Percentiles rank a stretch among this genome's conserved stretches.
Conservation (phyloP, 2,329 filamentous ascomycete genomes). For the Cordyceps fumosorosea region DNA sequence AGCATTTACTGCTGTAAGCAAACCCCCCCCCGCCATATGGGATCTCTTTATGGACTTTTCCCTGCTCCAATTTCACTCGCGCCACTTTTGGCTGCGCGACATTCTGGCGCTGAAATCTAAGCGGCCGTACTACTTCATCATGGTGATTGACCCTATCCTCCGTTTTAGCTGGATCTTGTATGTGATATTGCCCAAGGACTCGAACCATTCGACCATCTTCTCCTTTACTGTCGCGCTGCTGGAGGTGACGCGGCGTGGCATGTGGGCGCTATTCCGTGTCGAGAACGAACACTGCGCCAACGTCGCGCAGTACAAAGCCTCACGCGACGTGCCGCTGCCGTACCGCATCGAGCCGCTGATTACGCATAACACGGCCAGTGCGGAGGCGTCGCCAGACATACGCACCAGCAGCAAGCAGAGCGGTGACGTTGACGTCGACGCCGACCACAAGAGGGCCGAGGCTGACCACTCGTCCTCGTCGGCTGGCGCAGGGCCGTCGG, state of each 20-base stretch:
- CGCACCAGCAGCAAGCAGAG: slow-evolving; percentile 18
- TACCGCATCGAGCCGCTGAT: slow-evolving; percentile 56
- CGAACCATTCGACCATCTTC: slow-evolving; percentile 75
- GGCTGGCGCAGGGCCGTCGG: background rate
- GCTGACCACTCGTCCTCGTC: background rate
- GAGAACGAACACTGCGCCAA: slow-evolving; percentile 98
- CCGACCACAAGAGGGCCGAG: background rate
- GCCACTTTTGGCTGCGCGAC: slow-evolving; percentile 63
- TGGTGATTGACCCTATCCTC: slow-evolving; percentile 74
- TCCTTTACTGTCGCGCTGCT: slow-evolving; percentile 73
- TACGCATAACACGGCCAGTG: slow-evolving; percentile 34
- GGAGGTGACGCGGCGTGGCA: slow-evolving; percentile 76
- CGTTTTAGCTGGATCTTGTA: slow-evolving; percentile 96
- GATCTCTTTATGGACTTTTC: slow-evolving; percentile 96
- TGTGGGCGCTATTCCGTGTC: slow-evolving; percentile 90
- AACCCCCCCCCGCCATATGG: slow-evolving; percentile 58
- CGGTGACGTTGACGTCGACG: background rate
- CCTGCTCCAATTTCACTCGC: slow-evolving; percentile 69
- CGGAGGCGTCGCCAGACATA: slow-evolving; percentile 22
- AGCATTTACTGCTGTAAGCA: slow-evolving; percentile 69
- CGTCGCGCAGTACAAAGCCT: slow-evolving; percentile 83
- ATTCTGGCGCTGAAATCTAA: slow-evolving; percentile 70
- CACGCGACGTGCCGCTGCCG: slow-evolving; percentile 77
- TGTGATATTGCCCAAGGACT: slow-evolving; percentile 69
- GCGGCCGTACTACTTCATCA: slow-evolving; percentile 83